Percentiles rank a stretch among this genome's conserved stretches.
phyloP scores from a whole-genome alignment of 768 basidiomycete species.

The Cubamyces lactineus region DNA sequence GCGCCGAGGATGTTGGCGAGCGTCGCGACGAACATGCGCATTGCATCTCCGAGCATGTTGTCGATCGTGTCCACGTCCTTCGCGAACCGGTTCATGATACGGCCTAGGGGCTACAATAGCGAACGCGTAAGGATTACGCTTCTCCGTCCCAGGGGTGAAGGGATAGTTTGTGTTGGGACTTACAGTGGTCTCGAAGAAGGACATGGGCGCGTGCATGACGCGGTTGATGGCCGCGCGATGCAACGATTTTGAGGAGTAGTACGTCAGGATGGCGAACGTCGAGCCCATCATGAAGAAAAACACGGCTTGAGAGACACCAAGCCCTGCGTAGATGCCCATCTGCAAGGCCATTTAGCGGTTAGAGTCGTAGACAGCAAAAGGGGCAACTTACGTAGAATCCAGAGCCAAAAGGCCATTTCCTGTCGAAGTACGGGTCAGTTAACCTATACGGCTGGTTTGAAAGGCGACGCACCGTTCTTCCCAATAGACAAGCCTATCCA shows the following conservation, averaged over 20 bases:
- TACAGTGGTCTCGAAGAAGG: constrained; percentile 87
- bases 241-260: constrained; percentile 72
- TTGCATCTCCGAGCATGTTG: constrained; percentile 70
- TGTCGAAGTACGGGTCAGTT: constrained; percentile 30
- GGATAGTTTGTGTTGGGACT: constrained; percentile 24
- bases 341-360: too few species aligned
- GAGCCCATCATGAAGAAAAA: constrained; percentile 70
- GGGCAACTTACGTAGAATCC: constrained; percentile 70
- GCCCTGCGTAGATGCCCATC: constrained; percentile 81
- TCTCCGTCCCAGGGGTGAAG: neutral
- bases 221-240: constrained; percentile 65
- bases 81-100: constrained; percentile 89
- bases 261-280: constrained; percentile 68
- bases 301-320: constrained; percentile 73
- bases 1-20: constrained; percentile 70
- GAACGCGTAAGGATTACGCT: neutral
- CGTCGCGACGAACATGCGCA: constrained; percentile 74
- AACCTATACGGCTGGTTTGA: neutral
- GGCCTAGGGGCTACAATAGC: constrained; percentile 60
- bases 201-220: constrained; percentile 85
- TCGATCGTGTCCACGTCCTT: constrained; percentile 87
- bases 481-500: constrained; percentile 80
- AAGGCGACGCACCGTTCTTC: constrained; percentile 55
- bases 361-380: neutral
- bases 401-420: constrained; percentile 57